Base-by-base conservation (phyloP, 192 early-diverging fungal species). In the Coemansia sp. region DNA sequence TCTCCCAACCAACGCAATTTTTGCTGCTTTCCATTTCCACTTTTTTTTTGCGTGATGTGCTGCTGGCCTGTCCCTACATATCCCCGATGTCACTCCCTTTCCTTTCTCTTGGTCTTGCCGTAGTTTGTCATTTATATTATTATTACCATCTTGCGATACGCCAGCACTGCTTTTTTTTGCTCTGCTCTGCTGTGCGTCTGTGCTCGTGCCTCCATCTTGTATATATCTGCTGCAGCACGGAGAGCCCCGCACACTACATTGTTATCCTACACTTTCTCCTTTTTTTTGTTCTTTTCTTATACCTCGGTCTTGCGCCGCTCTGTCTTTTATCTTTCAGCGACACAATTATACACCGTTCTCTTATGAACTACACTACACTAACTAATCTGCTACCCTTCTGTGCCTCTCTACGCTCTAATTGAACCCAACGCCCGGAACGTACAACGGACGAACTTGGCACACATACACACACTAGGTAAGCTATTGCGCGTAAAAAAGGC, bases 101-200 rank as follows among this genome's bases (percentile, higher is more conserved):
- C 56, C 34, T 59, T 38, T 59, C 32, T 59, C 56, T 15, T 59
- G 29, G 31, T 29, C n/a, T 59, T 59, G 20, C 56, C 34, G 56
- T 36, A 31, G 15, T 9, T 34, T 19, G 50, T n/a, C n/a, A 36
- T 59, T 59, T 59, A 59, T 59, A 59, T 59, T 59, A 59, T 59
- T 59, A 29, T 58, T 59, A 15, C 10, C n/a, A 34, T 36, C 56
- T 38, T 59, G 29, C 34, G 6, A n/a, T 31, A 19, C 15, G 56
- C 56, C 56, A 36, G 56, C 56, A 36, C 56, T 59, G 56, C 55
- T 34, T 19, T 34, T 15, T 36, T 51, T 51, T 24, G 34, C 34
- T 36, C 34, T 36, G 51, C 51, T 27, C 51, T 55, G 51, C 22
- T 55, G 51, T 55, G 50, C 50, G 24, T 27, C 24, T 55, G 51